Percentiles rank a stretch among this genome's conserved stretches.
Conservation (phyloP, 2,329 filamentous ascomycete genomes). For the Aspergillus quadrilineatus region DNA sequence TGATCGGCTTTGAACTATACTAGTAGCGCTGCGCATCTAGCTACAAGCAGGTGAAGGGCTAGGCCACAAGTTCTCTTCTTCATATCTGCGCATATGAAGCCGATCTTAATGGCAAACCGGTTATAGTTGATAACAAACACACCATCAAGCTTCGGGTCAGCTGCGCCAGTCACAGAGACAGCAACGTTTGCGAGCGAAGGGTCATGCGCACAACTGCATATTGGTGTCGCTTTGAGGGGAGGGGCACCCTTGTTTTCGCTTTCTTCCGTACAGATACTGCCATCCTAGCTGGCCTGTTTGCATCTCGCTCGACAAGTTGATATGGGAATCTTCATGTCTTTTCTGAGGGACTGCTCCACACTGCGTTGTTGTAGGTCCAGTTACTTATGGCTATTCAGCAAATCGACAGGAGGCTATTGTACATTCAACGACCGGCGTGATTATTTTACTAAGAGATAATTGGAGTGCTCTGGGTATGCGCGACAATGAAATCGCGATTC, state of each 20-base stretch:
- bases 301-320: background rate
- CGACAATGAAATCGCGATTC: background rate
- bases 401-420: conserved; percentile 10
- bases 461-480: background rate
- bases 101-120: background rate
- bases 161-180: conserved; percentile 17
- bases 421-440: conserved; percentile 19
- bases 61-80: background rate
- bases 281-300: background rate
- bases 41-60: background rate
- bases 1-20: background rate
- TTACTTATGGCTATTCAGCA: background rate
- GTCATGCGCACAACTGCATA: conserved; percentile 21
- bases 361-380: background rate
- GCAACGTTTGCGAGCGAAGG: conserved; percentile 10
- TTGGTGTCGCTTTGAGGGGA: conserved; percentile 3
- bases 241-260: conserved; percentile 1
- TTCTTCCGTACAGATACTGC: background rate
- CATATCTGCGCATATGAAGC: background rate
- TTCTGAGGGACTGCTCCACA: background rate
- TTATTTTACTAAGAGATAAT: background rate
- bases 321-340: background rate
- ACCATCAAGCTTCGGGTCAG: conserved; percentile 15
- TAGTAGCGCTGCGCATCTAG: background rate
- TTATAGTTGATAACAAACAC: background rate